Evolutionary conservation across 2,329 filamentous ascomycete genomes (phyloP), one percentile per base, ranked within the genome.

Genomic region (Aspergillus niger): DNA sequence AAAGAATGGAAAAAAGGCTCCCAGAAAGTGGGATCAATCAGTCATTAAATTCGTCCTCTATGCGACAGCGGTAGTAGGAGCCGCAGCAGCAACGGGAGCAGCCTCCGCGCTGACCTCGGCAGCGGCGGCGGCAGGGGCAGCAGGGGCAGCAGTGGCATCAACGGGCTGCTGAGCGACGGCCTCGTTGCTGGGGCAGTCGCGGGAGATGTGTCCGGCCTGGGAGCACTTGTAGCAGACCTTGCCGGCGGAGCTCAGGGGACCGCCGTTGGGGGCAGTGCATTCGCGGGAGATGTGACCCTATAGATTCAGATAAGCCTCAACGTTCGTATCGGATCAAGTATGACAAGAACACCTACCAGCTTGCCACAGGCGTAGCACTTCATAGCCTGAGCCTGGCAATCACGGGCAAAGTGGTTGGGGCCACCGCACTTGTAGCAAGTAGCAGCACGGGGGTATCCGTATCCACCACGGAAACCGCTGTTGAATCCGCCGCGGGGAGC

Each of bases 141-240:
- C 55, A 30, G 67, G 59, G 22, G 67, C 61, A 49, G 77, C 74
- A 61, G 68, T 47, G 32, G 77, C 72, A 26, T 79, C 71, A 53
- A 72, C 69, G 54, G 69, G 66, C 53, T 74, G 67, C 55, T 72
- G 79, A 55, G 66, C 65, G 39, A 69, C 80, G 60, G 81, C 74
- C 68, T 84, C 83, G 68, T 86, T 89, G 88, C 86, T 92, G 79
- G 92, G 90, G 83, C 95, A 97, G 71, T 98, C 94, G 65, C 94
- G 90, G 61, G 92, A 96, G 79, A 98, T 98, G 80, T 98, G 94
- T 56, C 95, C 95, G 60, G 92, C 88, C 82, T 97, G 91, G 67
- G 94, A 92, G 76, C 95, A 99, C 79, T 93, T 90, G 83, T 99
- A 99, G 87, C 95, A 99, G 66, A 93, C 97, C 88, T 98, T 99